Conservation (phyloP, 192 early-diverging fungal species). For the Backusella parvicylindrica region DNA sequence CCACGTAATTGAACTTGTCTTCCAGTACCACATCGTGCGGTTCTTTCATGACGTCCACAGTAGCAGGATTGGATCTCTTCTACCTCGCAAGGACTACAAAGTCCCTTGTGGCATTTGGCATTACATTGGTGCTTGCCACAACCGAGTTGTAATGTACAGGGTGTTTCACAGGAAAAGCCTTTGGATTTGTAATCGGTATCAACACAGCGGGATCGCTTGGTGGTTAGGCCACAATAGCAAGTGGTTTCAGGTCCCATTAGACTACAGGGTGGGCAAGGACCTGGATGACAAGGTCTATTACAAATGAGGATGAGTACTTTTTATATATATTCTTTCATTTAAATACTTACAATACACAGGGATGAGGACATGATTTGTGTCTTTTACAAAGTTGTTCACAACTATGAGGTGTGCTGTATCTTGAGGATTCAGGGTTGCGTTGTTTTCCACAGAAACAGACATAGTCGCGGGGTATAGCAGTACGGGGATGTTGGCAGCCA, state of each 20-base stretch:
- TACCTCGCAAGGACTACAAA: conserved; percentile 59
- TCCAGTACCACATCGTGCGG: conserved; percentile 57
- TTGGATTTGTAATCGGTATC: conserved; percentile 62
- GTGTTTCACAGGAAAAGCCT: conserved; percentile 64
- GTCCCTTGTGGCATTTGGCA: conserved; percentile 65
- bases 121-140: conserved; percentile 67
- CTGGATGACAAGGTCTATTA: conserved; percentile 80
- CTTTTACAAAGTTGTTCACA: conserved; percentile 79
- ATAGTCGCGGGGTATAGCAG: conserved; percentile 69
- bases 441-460: conserved; percentile 86
- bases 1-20: conserved; percentile 28
- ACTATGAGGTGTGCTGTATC: conserved; percentile 73
- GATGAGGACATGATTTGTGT: conserved; percentile 65
- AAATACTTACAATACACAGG: conserved; percentile 60
- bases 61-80: conserved; percentile 58
- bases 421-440: conserved; percentile 60
- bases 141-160: conserved; percentile 62
- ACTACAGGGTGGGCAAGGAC: conserved; percentile 90
- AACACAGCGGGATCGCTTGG: conserved; percentile 64
- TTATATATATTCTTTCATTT: neutral
- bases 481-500: conserved; percentile 76
- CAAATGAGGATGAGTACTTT: neutral
- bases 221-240: conserved; percentile 81
- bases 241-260: conserved; percentile 65
- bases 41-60: conserved; percentile 60